These are phyloP conservation scores for Lipomyces mesembrius DNA, from an alignment of 805 yeast species.

Conservation along the genomic window DNA sequence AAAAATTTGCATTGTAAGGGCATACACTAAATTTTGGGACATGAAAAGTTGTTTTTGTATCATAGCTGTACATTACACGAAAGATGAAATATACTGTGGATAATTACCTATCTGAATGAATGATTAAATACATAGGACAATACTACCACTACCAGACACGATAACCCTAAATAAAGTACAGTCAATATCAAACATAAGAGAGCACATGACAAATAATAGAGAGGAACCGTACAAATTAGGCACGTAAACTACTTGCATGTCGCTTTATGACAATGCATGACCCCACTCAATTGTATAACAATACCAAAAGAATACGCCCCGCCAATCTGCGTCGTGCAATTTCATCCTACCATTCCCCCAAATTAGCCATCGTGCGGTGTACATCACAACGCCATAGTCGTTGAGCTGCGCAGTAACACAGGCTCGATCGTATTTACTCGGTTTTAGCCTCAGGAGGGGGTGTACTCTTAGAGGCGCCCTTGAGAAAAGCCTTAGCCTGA, in stretches of 20 bases:
- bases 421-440: constrained; percentile 19
- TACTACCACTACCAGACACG: background rate
- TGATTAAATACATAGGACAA: background rate
- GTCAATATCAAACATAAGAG: background rate
- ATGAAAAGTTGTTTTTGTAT: background rate
- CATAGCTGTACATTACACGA: background rate
- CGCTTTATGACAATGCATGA: background rate
- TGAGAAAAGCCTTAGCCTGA: constrained; percentile 48
- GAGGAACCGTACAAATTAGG: background rate
- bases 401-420: background rate
- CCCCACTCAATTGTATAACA: background rate
- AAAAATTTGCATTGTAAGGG: background rate
- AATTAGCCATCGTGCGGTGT: no score
- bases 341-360: background rate
- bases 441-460: constrained; percentile 31
- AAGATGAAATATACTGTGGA: background rate
- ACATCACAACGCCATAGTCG: no score
- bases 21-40: background rate
- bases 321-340: background rate
- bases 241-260: background rate
- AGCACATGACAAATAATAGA: background rate
- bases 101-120: background rate
- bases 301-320: background rate
- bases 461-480: constrained; percentile 15
- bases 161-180: background rate